These are phyloP conservation scores for Scheffersomyces amazonensis DNA, from an alignment of 805 yeast species.

Conservation along the genomic window DNA sequence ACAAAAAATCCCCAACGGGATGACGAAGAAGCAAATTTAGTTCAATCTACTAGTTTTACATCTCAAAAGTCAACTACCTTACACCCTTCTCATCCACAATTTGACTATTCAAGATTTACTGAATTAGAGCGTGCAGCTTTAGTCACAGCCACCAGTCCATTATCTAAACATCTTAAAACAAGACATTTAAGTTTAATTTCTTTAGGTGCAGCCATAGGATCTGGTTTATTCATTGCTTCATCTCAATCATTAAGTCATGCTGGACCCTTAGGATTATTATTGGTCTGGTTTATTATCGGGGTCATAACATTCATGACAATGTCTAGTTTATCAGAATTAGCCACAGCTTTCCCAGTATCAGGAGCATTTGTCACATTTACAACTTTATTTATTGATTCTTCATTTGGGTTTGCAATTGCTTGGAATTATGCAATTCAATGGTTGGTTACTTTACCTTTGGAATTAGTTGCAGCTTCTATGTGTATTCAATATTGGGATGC, in stretches of 20 bases:
- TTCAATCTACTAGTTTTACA: neutral
- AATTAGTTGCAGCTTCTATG: slow-evolving; percentile 34
- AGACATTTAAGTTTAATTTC: slow-evolving; percentile 82
- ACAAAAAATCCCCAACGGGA: neutral
- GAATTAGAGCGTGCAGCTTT: slow-evolving; percentile 32
- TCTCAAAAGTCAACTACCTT: slow-evolving; percentile 3
- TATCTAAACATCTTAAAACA: slow-evolving; percentile 49
- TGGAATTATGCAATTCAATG: slow-evolving; percentile 42
- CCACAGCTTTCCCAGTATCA: slow-evolving; percentile 59
- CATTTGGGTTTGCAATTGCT: slow-evolving; percentile 64
- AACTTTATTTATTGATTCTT: slow-evolving; percentile 54
- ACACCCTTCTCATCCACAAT: slow-evolving; percentile 21
- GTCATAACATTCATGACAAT: slow-evolving; percentile 54
- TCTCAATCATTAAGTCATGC: slow-evolving; percentile 59
- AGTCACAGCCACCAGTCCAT: slow-evolving; percentile 45
- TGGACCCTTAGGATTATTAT: slow-evolving; percentile 68
- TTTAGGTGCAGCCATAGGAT: slow-evolving; percentile 80
- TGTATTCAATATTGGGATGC: slow-evolving; percentile 30
- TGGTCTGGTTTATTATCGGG: slow-evolving; percentile 54
- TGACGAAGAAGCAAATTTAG: neutral
- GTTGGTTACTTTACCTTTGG: slow-evolving; percentile 35
- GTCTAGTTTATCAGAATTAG: slow-evolving; percentile 58
- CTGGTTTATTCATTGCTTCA: slow-evolving; percentile 77
- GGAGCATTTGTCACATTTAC: slow-evolving; percentile 66
- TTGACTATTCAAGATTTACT: slow-evolving; percentile 23